phyloP scores from a whole-genome alignment of 2,329 filamentous ascomycete species.

The Neopestalotiopsis sp. region DNA sequence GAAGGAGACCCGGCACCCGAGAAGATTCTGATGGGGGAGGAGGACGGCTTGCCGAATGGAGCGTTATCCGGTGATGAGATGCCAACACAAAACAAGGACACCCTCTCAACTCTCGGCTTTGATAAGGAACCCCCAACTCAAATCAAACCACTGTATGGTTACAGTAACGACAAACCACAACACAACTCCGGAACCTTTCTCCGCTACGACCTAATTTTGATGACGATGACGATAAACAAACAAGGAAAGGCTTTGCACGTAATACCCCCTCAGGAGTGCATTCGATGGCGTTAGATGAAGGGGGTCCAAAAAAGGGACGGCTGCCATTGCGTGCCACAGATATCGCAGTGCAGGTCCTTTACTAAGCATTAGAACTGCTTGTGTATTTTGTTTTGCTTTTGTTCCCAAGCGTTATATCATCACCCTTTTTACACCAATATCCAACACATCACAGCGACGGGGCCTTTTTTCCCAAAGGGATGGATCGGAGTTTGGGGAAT shows the following conservation, averaged over 20 bases:
- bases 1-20: conserved; percentile 74
- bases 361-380: neutral
- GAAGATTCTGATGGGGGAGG: conserved; percentile 68
- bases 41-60: conserved; percentile 77
- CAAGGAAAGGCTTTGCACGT: conserved; percentile 1
- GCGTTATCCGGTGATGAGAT: conserved; percentile 71
- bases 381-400: neutral
- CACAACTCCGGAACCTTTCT: neutral
- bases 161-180: conserved; percentile 4
- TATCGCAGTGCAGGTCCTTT: neutral
- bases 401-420: neutral
- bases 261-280: conserved; percentile 11
- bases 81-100: neutral
- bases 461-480: neutral
- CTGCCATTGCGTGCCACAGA: neutral
- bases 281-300: conserved; percentile 9
- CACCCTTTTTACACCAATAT: neutral
- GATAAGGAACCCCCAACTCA: conserved; percentile 20
- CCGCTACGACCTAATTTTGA: conserved; percentile 6
- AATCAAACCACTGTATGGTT: neutral
- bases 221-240: conserved; percentile 6
- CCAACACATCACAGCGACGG: conserved; percentile 1
- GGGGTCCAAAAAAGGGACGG: neutral
- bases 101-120: conserved; percentile 22
- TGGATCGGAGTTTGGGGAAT: neutral